Base-by-base conservation (phyloP, 805 yeast genomes). In the Clavispora santaluciae region DNA sequence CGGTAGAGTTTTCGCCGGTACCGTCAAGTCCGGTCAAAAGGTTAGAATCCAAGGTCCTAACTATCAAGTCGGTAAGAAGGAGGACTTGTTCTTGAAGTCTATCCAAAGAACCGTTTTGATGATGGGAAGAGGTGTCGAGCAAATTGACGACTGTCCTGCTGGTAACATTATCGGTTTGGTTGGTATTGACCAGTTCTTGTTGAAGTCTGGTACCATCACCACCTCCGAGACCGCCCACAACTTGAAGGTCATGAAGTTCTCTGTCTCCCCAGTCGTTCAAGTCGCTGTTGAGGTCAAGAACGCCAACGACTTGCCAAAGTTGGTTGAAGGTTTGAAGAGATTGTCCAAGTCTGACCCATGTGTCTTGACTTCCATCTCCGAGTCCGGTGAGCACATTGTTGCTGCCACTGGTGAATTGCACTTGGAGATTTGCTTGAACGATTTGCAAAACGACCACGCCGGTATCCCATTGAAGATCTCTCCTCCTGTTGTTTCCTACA, bases 321-420 rank as follows among this genome's bases (percentile, higher is more conserved):
- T 91, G 70, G 99, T 91, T 61, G 98, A 91, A 78, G 99, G 99
- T 90, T 86, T 91, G 66, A 93, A 91, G 93, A 90, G 99, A 84
- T 81, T 91, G 69, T 91, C 98, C 70, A 91, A 91, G 82, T 93
- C 98, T 53, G 99, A 91, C 75, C 99, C 99, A 69, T 91, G 98
- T 83, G 98, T 93, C 61, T 77, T 87, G 72, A 74, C 86, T 66
- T 65, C 66, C 71, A 90, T 91, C 79, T 70, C 83, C 60, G 91
- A 82, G 75, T 81, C 96, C 57, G 99, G 99, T 88, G 98, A 91
- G 81, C 98, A 91, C 78, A 82, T 93, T 76, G 98, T 91, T 73
- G 98, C 98, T 64, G 95, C 95, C 77, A 88, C 98, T 64, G 99
- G 99, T 87, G 99, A 91, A 80, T 85, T 91, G 74, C 99, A 91